phyloP scores from a whole-genome alignment of 2,329 filamentous ascomycete genomes.

The Fusarium tupiense region DNA sequence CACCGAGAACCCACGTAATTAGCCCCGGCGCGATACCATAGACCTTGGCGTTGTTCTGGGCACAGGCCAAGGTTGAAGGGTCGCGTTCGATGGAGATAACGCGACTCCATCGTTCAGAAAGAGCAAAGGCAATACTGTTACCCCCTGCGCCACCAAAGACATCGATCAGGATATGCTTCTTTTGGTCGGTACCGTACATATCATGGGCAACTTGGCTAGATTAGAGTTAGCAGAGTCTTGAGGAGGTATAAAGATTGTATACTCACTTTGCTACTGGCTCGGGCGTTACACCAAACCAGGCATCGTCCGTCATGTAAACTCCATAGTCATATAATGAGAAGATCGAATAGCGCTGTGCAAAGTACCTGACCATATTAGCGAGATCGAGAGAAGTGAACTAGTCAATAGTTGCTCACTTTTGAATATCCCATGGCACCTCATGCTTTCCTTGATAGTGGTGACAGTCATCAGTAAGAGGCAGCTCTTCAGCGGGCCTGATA shows the following conservation, averaged over 20 bases:
- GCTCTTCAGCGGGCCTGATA: conserved; percentile 55
- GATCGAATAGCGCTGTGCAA: conserved; percentile 86
- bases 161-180: conserved; percentile 79
- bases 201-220: conserved; percentile 78
- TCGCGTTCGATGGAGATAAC: conserved; percentile 93
- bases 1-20: conserved; percentile 87
- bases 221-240: neutral
- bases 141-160: conserved; percentile 92
- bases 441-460: conserved; percentile 77
- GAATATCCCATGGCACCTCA: conserved; percentile 83
- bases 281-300: conserved; percentile 97
- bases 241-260: neutral
- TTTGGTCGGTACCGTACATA: conserved; percentile 64
- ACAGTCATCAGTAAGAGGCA: conserved; percentile 69
- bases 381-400: neutral
- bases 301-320: conserved; percentile 89
- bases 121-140: conserved; percentile 94
- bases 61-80: conserved; percentile 81
- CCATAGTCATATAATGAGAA: conserved; percentile 90
- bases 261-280: conserved; percentile 86
- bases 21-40: conserved; percentile 77
- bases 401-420: conserved; percentile 71
- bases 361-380: conserved; percentile 71
- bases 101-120: conserved; percentile 79
- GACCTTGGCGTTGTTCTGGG: conserved; percentile 88